Percentiles rank a stretch among this genome's conserved stretches.
Evolutionary conservation across 2,329 filamentous ascomycete genomes (phyloP).

Genomic region (Cytospora chrysosperma): DNA sequence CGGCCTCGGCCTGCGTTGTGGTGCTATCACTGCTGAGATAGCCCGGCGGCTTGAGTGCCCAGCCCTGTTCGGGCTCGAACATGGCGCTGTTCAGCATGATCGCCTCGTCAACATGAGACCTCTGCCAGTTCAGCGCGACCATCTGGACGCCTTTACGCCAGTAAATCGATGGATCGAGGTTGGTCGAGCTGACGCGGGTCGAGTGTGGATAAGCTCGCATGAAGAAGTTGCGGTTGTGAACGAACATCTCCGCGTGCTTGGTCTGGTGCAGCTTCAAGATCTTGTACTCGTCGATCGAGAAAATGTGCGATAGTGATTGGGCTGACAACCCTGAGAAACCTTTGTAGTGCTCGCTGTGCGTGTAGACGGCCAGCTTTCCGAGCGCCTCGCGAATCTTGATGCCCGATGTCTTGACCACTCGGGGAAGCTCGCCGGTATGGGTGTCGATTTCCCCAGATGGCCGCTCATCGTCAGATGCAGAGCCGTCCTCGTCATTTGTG

Average conservation of each 20-base stretch:
- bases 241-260: conserved; percentile 72
- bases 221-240: conserved; percentile 82
- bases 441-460: conserved; percentile 16
- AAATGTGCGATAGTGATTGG: conserved; percentile 67
- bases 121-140: conserved; percentile 98
- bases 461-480: conserved; percentile 46
- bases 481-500: conserved; percentile 39
- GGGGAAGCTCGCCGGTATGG: conserved; percentile 8
- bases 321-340: conserved; percentile 65
- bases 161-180: conserved; percentile 86
- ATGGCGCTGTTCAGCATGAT: conserved; percentile 98
- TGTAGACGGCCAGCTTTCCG: conserved; percentile 78
- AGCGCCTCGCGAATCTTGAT: conserved; percentile 67
- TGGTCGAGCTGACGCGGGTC: conserved; percentile 79
- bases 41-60: conserved; percentile 78
- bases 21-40: conserved; percentile 57
- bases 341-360: conserved; percentile 78
- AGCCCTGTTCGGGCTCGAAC: conserved; percentile 84
- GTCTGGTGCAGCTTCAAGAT: conserved; percentile 61
- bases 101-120: conserved; percentile 69
- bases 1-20: conserved; percentile 44
- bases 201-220: conserved; percentile 91
- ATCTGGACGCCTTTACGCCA: conserved; percentile 97
- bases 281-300: conserved; percentile 81
- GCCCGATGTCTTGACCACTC: conserved; percentile 51